Base-by-base conservation (phyloP, 2,329 filamentous ascomycete species). In the Verticillium alfalfae region DNA sequence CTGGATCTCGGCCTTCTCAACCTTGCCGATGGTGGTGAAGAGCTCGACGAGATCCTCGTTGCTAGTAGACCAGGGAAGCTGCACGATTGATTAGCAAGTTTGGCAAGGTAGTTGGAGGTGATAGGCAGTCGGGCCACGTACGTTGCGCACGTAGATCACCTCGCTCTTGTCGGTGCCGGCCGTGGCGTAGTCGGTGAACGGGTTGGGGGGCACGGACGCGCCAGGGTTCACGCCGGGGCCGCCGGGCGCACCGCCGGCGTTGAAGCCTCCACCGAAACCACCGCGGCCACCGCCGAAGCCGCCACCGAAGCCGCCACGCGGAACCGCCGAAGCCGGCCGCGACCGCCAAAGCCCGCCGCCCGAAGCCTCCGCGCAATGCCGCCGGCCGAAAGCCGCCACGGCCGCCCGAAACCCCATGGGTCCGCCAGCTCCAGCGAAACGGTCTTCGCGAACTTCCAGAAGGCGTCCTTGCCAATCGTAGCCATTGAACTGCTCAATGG, bases 21-120 rank as follows among this genome's bases (percentile, higher is more conserved):
- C 95, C 76, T 97, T 97, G 66, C 95, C 95, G 71, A 99, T 99
- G 12, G 95, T 99, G 18, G 91, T 93, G 81, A 99, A 99, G 22
- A 99, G 84, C 74, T 99, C 95, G 62, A 98, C 87, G 34, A 99
- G 82, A 75, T 99, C 95, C 66, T 99, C 95, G 72, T 99, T 98
- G 81, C 93, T 97, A 16, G 95, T 99, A 34, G 95, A 98, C 95
- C 95, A 99, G 13, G 95, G 95, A 66, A 99, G 86, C 93, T 97
- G 70, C 52, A 56, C 58, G 39, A 16, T 70, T 65, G 70, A 60
- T 71, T 61, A 72, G 65, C 18, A 57, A 38, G 41, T 5, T 38
- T n/a, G 45, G 8, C 26, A 31, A 10, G 45, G 9, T 9, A 52
- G 45, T 22, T 52, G 45, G 1, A 18, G 39, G 31, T 39, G 26